phyloP scores from a whole-genome alignment of 192 early-diverging fungal species.

The Dissophora globulifera region DNA sequence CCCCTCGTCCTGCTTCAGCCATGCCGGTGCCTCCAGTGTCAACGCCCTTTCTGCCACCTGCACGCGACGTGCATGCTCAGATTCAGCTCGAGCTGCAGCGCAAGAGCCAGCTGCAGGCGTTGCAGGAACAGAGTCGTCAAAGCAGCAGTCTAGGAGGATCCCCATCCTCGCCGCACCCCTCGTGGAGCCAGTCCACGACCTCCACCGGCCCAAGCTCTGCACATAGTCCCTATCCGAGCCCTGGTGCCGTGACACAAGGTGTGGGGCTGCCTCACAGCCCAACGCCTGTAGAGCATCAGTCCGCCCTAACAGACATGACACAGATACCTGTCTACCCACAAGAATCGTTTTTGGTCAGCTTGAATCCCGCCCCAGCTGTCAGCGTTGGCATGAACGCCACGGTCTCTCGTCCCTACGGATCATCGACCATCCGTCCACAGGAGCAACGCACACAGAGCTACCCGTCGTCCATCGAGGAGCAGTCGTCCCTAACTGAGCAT shows the following conservation, averaged over 20 bases:
- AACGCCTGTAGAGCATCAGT: constrained; percentile 45
- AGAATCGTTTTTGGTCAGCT: constrained; percentile 26
- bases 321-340: background rate
- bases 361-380: constrained; percentile 14
- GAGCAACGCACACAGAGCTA: background rate
- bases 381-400: constrained; percentile 5
- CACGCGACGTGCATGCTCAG: constrained; percentile 20
- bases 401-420: constrained; percentile 16
- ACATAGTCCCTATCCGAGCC: constrained; percentile 10
- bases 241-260: background rate
- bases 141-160: constrained; percentile 4
- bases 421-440: background rate
- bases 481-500: constrained; percentile 45
- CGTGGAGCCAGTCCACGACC: background rate
- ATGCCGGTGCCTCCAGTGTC: background rate
- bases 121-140: constrained; percentile 26
- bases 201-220: constrained; percentile 9
- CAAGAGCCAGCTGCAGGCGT: constrained; percentile 27
- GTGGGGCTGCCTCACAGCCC: constrained; percentile 5
- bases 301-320: constrained; percentile 32
- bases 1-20: constrained; percentile 1
- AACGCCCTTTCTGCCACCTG: background rate
- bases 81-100: constrained; percentile 33
- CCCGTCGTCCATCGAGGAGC: constrained; percentile 37
- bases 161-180: constrained; percentile 26